phyloP scores from a whole-genome alignment of 257 asterid genomes.

The Nicotiana paniculata region DNA sequence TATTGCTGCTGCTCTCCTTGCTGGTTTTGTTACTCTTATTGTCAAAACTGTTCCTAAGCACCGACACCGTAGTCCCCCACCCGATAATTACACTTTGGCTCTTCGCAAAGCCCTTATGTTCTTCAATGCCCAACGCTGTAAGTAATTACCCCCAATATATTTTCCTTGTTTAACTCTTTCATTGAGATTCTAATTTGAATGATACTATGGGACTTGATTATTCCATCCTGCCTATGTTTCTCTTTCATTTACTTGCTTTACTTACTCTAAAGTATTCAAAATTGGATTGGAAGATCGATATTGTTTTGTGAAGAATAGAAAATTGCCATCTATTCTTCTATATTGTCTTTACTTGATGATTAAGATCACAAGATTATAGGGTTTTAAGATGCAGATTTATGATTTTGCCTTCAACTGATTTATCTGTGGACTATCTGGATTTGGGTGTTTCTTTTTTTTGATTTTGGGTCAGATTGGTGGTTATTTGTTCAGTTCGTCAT shows the following conservation, averaged over 20 bases:
- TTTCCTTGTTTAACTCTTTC: too few relatives aligned
- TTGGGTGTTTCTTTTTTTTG: neutral
- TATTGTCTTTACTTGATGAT: neutral
- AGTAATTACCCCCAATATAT: conserved; percentile 17
- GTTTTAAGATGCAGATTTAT: too few relatives aligned
- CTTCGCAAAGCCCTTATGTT: conserved; percentile 86
- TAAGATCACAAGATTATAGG: neutral
- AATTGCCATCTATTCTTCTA: too few relatives aligned
- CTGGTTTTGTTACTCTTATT: conserved; percentile 59
- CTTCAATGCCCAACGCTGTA: conserved; percentile 91
- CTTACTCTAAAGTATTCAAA: too few relatives aligned
- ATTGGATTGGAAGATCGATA: neutral
- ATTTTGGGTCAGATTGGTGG: neutral
- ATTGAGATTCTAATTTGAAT: too few relatives aligned
- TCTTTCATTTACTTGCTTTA: too few relatives aligned
- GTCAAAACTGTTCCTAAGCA: conserved; percentile 79
- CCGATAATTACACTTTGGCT: conserved; percentile 85
- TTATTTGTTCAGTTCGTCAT: neutral
- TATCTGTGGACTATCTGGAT: neutral
- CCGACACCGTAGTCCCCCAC: conserved; percentile 64
- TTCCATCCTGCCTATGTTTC: too few relatives aligned
- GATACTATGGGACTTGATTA: too few relatives aligned
- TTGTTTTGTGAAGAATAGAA: neutral
- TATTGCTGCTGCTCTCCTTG: conserved; percentile 61
- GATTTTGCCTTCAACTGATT: neutral